These are phyloP conservation scores for Collybia sordida DNA, from an alignment of 768 basidiomycete species.

Conservation along the genomic window DNA sequence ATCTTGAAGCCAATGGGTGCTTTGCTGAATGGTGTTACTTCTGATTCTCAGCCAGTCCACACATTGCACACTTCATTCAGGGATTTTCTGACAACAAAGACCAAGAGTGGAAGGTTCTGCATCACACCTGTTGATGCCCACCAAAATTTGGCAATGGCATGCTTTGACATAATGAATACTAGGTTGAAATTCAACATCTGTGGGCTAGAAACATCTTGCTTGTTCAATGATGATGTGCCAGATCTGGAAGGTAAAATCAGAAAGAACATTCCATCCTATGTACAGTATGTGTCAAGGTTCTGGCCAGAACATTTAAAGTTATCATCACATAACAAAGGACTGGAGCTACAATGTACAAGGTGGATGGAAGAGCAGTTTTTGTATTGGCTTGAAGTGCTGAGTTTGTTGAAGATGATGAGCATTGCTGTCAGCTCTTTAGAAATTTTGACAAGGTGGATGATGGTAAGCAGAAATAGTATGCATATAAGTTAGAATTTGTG, in stretches of 20 bases:
- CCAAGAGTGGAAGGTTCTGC: neutral
- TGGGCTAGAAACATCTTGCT: conserved; percentile 7
- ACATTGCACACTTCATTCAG: too few relatives aligned
- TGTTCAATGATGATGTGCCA: conserved; percentile 2
- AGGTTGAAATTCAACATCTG: conserved; percentile 16
- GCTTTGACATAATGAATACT: too few relatives aligned
- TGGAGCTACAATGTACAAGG: too few relatives aligned
- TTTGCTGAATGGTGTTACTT: neutral
- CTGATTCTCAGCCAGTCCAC: neutral
- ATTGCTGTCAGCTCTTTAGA: too few relatives aligned
- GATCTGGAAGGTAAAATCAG: neutral
- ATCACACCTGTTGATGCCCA: neutral
- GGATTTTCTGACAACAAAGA: neutral
- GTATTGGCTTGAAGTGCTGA: too few relatives aligned
- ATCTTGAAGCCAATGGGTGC: neutral
- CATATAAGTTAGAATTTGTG: too few relatives aligned
- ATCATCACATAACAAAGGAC: too few relatives aligned
- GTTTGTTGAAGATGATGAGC: too few relatives aligned
- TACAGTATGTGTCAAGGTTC: conserved; percentile 10
- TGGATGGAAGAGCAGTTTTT: too few relatives aligned
- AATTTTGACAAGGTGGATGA: too few relatives aligned
- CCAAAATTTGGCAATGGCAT: neutral
- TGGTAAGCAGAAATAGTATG: too few relatives aligned
- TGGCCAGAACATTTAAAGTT: conserved; percentile 9
- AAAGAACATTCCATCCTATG: neutral